Evolutionary conservation across 805 yeast species (phyloP).

Genomic region (Cyberlindnera amylophila): DNA sequence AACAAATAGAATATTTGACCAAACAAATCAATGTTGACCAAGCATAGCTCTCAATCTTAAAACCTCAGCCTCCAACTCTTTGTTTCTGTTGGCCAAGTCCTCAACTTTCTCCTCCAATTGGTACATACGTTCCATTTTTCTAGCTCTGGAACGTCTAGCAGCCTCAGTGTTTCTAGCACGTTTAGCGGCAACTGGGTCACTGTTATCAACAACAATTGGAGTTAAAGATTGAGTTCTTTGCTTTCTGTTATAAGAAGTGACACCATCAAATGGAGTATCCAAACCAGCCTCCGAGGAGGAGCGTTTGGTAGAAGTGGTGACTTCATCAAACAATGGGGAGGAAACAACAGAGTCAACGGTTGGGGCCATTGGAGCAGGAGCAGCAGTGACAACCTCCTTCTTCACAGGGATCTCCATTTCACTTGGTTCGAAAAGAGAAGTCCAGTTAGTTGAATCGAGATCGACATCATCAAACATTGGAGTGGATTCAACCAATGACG

Average conservation of each 20-base stretch:
- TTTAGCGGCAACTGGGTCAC: slow-evolving; percentile 72
- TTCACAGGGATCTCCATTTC: slow-evolving; percentile 24
- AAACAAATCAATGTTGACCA: slow-evolving; percentile 20
- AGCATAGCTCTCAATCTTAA: slow-evolving; percentile 51
- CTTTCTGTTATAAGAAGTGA: slow-evolving; percentile 74
- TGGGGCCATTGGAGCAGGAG: slow-evolving; percentile 1
- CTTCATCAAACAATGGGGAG: slow-evolving; percentile 8
- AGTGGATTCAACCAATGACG: slow-evolving; percentile 48
- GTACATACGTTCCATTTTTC: slow-evolving; percentile 83
- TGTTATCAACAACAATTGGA: slow-evolving; percentile 57
- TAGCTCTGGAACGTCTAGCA: slow-evolving; percentile 91
- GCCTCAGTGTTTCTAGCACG: slow-evolving; percentile 96
- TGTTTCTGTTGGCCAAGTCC: slow-evolving; percentile 54
- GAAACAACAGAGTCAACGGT: slow-evolving; percentile 1
- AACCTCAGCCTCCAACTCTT: slow-evolving; percentile 60
- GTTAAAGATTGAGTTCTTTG: slow-evolving; percentile 66
- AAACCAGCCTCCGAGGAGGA: slow-evolving; percentile 26
- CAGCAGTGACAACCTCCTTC: slow-evolving; percentile 2
- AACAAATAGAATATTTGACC: background rate
- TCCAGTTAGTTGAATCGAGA: slow-evolving; percentile 49
- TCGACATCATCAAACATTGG: slow-evolving; percentile 50
- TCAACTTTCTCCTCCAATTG: slow-evolving; percentile 80
- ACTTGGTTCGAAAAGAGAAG: slow-evolving; percentile 50
- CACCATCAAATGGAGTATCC: slow-evolving; percentile 38
- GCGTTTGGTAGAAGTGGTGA: slow-evolving; percentile 17